Evolutionary conservation across 768 basidiomycete genomes (phyloP).

Genomic region (Lentinus brumalis): DNA sequence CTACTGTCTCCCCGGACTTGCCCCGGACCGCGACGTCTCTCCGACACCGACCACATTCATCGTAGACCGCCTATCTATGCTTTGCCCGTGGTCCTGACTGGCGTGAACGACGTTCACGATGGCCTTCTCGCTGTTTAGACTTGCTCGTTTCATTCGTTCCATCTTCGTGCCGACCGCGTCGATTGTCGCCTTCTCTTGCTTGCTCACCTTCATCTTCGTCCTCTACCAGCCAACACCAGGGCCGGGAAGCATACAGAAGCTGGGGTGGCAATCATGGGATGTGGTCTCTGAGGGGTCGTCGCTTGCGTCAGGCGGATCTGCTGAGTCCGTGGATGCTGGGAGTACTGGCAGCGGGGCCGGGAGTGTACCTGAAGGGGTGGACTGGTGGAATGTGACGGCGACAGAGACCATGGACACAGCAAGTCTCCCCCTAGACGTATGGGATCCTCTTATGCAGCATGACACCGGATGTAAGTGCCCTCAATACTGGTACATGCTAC

Average conservation of each 20-base stretch:
- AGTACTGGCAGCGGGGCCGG: constrained; percentile 1
- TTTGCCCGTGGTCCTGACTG: not conserved
- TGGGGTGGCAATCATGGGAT: constrained; percentile 94
- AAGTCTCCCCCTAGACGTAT: constrained; percentile 77
- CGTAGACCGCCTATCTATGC: not conserved
- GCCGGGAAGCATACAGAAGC: constrained; percentile 65
- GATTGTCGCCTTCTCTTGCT: constrained; percentile 64
- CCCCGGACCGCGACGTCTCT: constrained; percentile 14
- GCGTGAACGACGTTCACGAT: constrained; percentile 19
- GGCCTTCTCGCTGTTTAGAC: constrained; percentile 30
- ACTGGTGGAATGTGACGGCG: constrained; percentile 67
- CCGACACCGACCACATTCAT: constrained; percentile 11
- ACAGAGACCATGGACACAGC: constrained; percentile 53
- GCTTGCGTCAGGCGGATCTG: not conserved
- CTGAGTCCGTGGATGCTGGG: constrained; percentile 1
- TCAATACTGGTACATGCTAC: not conserved
- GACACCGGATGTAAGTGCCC: constrained; percentile 62
- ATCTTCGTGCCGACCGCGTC: constrained; percentile 61
- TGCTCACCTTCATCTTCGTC: constrained; percentile 77
- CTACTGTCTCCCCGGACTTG: no score
- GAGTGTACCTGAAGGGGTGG: constrained; percentile 40
- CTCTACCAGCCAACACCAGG: constrained; percentile 79
- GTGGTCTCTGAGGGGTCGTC: constrained; percentile 42
- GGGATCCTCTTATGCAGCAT: constrained; percentile 76
- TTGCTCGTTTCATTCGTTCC: constrained; percentile 55